Conservation (phyloP, 345 rosid genomes). For the Syzygium aqueum region DNA sequence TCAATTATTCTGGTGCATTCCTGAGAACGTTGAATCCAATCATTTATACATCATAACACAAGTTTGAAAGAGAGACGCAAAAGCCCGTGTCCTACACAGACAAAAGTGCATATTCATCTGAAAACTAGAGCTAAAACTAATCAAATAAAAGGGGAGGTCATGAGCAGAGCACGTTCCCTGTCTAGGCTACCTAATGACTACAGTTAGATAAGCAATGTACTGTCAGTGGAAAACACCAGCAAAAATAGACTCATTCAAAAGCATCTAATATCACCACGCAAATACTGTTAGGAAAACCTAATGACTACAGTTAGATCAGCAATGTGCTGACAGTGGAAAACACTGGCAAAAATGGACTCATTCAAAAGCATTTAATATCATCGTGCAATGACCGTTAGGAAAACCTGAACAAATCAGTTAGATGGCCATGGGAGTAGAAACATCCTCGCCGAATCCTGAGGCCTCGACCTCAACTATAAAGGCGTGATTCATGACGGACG, state of each 20-base stretch:
- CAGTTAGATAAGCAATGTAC: neutral
- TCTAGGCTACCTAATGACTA: neutral
- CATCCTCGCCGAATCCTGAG: constrained; percentile 30
- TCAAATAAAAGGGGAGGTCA: neutral
- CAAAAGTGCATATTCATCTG: neutral
- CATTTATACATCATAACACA: neutral
- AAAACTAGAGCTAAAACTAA: neutral
- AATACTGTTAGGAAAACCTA: neutral
- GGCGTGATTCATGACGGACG: constrained; percentile 35
- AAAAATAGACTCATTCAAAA: constrained; percentile 4
- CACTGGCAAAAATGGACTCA: neutral
- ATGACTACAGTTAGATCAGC: neutral
- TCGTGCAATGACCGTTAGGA: constrained; percentile 19
- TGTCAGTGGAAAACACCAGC: neutral
- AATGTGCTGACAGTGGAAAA: neutral
- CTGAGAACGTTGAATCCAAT: neutral
- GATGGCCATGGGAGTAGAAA: constrained; percentile 40
- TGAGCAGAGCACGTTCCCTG: neutral
- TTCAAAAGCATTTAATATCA: constrained; percentile 4
- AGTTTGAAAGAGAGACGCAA: neutral
- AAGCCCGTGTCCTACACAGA: neutral
- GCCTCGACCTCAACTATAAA: constrained; percentile 38
- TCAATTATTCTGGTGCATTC: neutral
- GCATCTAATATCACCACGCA: constrained; percentile 5
- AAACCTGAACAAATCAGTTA: constrained; percentile 48